Base-by-base conservation (phyloP, 768 basidiomycete genomes). In the Chalciporus chontae region DNA sequence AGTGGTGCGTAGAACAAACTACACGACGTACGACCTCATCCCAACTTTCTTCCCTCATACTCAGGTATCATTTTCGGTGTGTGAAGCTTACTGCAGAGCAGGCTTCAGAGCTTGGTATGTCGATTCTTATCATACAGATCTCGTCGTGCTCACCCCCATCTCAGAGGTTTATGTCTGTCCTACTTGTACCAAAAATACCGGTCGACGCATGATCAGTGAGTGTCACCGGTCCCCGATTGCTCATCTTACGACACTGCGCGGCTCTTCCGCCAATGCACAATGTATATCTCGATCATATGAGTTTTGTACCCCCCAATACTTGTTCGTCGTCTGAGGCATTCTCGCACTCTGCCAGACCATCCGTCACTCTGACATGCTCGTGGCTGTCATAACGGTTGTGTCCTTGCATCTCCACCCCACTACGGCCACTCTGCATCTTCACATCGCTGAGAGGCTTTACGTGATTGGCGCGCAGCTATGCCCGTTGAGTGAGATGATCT, bases 21-120 rank as follows among this genome's bases (percentile, higher is more conserved):
- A 8, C 21, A n/a, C 24, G 3, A 50, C n/a, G 17, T 27, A 23
- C 50, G 21, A n/a, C 17, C 41, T 4, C 48, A 34, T 53, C 52
- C 61, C 43, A 24, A 7, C 32, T 15, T 23, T 31, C 29, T 51
- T 48, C 44, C 34, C 8, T n/a, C 23, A 29, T 9, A 45, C n/a
- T 5, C 45, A 93, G 90, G 90, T 90, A 82, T 67, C 90, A 93
- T 66, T 92, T 92, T 58, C 68, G 70, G n/a, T 93, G 90, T 68
- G 75, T 91, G 9, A 70, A 78, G 51, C 65, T 92, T 42, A 74
- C 66, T 50, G 78, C 80, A 56, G 69, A 75, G 44, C 77, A 84
- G 56, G 90, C 90, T 8, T 83, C 83, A 60, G 84, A 88, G 64
- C 86, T 93, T 66, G 79, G 88, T 90, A 66, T 74, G 88, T 79